Percentiles rank a stretch among this genome's conserved stretches.
Evolutionary conservation across 23 red algal genomes (phyloP).

Genomic region (Cyanidiococcus yangmingshanensis): DNA sequence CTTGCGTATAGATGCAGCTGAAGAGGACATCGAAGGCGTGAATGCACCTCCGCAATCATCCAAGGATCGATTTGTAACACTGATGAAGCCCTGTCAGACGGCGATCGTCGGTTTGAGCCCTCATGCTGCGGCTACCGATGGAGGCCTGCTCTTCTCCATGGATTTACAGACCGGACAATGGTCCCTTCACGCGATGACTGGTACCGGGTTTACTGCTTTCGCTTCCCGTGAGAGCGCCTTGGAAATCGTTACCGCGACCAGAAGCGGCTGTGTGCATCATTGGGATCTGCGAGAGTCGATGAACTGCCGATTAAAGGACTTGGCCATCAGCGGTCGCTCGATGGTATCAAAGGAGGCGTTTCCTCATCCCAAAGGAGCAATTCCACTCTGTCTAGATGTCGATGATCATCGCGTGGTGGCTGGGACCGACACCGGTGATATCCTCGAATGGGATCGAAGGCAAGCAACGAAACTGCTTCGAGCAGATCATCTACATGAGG

Average conservation of each 20-base stretch:
- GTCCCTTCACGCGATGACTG: background rate
- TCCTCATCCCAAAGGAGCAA: background rate
- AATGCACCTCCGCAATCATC: no score
- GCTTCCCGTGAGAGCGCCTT: background rate
- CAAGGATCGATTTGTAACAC: no score
- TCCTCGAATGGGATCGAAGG: conserved; percentile 8
- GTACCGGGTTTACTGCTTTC: background rate
- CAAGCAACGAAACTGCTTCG: background rate
- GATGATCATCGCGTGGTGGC: background rate
- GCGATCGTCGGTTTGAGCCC: background rate
- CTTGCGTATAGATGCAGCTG: no score
- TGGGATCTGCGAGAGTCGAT: background rate
- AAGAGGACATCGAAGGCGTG: no score
- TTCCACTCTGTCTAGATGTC: background rate
- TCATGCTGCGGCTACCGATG: background rate
- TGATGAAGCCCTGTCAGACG: no score
- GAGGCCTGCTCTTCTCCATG: background rate
- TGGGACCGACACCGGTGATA: background rate
- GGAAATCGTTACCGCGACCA: background rate
- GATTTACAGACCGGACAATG: background rate
- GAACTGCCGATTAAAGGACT: no score
- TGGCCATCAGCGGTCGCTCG: background rate
- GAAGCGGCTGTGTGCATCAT: background rate
- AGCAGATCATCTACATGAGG: background rate
- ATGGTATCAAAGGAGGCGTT: background rate